Evolutionary conservation across 257 asterid genomes (phyloP).

Genomic region (Petunia axillaris): DNA sequence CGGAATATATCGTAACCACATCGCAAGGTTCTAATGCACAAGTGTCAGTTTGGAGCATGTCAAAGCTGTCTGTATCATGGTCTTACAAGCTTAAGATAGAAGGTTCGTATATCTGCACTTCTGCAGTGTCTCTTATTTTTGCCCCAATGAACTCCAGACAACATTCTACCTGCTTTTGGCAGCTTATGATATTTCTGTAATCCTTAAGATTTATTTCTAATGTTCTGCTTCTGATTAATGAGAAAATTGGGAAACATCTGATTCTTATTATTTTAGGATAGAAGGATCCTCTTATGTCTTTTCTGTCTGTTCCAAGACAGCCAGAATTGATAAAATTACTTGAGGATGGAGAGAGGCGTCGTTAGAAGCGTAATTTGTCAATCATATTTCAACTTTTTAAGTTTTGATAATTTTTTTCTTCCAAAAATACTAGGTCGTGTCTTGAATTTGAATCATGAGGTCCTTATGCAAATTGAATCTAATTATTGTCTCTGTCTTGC

Average conservation of each 20-base stretch:
- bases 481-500: not conserved
- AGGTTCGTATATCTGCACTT: conserved; percentile 49
- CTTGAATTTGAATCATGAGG: conserved; percentile 7
- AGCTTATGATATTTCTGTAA: not conserved
- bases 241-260: not conserved
- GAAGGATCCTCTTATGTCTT: too few species aligned
- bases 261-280: too few species aligned
- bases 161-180: conserved; percentile 6
- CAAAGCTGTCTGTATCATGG: conserved; percentile 64
- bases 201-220: not conserved
- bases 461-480: not conserved
- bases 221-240: not conserved
- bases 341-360: not conserved
- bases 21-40: conserved; percentile 72
- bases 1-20: conserved; percentile 74
- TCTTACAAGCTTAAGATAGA: conserved; percentile 77
- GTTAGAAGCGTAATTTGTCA: not conserved
- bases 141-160: not conserved
- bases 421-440: not conserved
- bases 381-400: conserved; percentile 8
- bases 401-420: not conserved
- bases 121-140: conserved; percentile 16
- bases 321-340: too few species aligned
- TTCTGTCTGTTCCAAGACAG: too few species aligned
- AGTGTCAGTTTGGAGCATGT: conserved; percentile 75